Evolutionary conservation across 2,329 filamentous ascomycete genomes (phyloP).

Genomic region (Fusarium oligoseptatum): DNA sequence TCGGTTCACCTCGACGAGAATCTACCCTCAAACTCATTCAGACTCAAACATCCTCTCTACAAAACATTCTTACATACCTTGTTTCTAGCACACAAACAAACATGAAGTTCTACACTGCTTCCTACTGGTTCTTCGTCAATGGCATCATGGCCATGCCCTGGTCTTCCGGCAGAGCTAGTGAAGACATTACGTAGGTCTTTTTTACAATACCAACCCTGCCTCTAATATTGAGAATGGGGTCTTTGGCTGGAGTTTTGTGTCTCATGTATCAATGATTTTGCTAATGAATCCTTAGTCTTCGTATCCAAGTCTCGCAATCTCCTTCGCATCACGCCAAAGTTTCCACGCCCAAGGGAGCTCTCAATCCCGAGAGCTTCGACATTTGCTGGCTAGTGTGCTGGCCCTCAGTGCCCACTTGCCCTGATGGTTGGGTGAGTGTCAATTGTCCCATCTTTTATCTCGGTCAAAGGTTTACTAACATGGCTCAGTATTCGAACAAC

Average conservation of each 20-base stretch:
- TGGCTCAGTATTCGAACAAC: too few relatives aligned
- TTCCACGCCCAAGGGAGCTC: too few relatives aligned
- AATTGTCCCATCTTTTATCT: too few relatives aligned
- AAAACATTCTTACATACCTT: background rate
- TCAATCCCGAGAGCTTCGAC: too few relatives aligned
- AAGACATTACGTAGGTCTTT: constrained; percentile 34
- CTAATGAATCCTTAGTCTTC: constrained; percentile 4
- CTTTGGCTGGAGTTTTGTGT: too few relatives aligned
- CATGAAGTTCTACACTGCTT: constrained; percentile 25
- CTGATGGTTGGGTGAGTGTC: too few relatives aligned
- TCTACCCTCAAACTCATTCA: background rate
- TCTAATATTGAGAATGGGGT: background rate
- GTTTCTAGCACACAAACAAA: background rate
- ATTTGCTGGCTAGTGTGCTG: too few relatives aligned
- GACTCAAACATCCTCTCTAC: constrained; percentile 28
- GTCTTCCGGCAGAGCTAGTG: constrained; percentile 3
- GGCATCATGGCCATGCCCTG: constrained; percentile 36
- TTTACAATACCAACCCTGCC: background rate
- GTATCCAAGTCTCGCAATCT: constrained; percentile 25
- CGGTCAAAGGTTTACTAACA: too few relatives aligned
- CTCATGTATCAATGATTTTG: too few relatives aligned
- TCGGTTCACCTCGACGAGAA: background rate
- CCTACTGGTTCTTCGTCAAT: constrained; percentile 11
- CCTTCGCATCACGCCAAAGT: too few relatives aligned
- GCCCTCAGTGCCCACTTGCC: too few relatives aligned